phyloP scores from a whole-genome alignment of 208 protist genomes.

The Leishmania braziliensis region DNA sequence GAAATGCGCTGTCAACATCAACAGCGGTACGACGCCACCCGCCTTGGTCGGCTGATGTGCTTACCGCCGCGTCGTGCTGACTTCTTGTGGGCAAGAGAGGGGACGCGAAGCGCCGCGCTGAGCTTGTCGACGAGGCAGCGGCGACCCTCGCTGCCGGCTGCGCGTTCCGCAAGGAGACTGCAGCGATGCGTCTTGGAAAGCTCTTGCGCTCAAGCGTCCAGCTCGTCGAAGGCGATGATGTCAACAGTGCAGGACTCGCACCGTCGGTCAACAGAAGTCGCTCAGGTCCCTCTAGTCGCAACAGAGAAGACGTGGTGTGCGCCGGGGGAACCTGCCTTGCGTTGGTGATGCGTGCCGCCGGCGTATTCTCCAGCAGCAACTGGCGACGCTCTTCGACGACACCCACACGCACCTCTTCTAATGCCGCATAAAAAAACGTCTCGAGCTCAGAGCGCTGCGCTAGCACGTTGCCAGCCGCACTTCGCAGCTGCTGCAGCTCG shows the following conservation, averaged over 20 bases:
- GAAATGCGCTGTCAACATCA: neutral
- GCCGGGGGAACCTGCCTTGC: neutral
- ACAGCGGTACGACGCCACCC: neutral
- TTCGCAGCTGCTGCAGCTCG: conserved; percentile 71
- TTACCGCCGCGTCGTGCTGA: neutral
- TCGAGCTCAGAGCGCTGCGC: conserved; percentile 81
- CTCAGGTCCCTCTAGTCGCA: conserved; percentile 51
- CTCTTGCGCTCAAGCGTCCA: conserved; percentile 26
- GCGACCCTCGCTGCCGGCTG: neutral
- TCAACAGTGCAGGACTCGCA: neutral
- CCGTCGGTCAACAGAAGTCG: conserved; percentile 52
- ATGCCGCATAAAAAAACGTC: conserved; percentile 83
- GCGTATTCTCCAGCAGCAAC: conserved; percentile 6
- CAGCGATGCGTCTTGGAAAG: conserved; percentile 13
- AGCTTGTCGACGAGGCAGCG: neutral
- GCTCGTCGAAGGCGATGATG: neutral
- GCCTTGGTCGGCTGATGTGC: neutral
- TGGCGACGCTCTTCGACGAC: conserved; percentile 62
- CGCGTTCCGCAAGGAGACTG: neutral
- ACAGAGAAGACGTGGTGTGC: conserved; percentile 38
- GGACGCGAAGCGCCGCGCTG: neutral
- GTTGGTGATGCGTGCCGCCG: neutral
- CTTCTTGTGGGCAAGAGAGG: neutral
- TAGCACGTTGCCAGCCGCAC: conserved; percentile 56
- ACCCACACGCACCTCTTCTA: conserved; percentile 71